A percentile compares a stretch with the other conserved stretches of the same genome.
phyloP scores from a whole-genome alignment of 768 basidiomycete genomes.

The Steccherinum ochraceum region DNA sequence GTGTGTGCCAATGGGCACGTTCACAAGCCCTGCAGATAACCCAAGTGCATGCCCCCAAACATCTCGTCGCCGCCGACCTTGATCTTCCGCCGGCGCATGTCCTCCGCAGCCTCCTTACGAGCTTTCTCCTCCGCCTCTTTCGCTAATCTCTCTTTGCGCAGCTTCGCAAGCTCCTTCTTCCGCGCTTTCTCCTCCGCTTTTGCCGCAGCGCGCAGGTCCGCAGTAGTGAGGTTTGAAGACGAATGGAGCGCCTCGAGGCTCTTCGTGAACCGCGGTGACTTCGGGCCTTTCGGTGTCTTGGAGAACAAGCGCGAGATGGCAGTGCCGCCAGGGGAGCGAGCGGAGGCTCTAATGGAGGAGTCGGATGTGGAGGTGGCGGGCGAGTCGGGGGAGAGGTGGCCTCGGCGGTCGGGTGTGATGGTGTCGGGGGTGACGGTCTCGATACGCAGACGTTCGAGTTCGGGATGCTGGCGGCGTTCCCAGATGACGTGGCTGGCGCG shows the following conservation, averaged over 20 bases:
- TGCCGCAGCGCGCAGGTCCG: background rate
- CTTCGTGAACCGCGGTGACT: constrained; percentile 1
- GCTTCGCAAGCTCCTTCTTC: constrained; percentile 35
- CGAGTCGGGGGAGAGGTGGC: background rate
- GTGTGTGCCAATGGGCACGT: too few species aligned
- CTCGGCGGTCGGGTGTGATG: background rate
- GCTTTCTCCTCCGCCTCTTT: constrained; percentile 34
- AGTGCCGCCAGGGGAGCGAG: background rate
- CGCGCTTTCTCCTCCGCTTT: constrained; percentile 34
- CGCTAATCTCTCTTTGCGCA: constrained; percentile 37
- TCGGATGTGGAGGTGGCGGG: background rate
- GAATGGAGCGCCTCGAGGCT: background rate
- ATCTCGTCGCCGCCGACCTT: background rate
- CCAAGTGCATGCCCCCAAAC: background rate
- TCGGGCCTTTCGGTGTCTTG: background rate
- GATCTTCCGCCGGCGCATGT: background rate
- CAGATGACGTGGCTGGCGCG: background rate
- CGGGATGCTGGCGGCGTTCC: background rate
- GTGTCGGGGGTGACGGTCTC: background rate
- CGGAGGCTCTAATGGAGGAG: background rate
- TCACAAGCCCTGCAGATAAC: background rate
- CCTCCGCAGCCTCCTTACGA: constrained; percentile 21
- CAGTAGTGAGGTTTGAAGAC: constrained; percentile 1
- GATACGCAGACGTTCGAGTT: background rate
- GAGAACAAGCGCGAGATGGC: constrained; percentile 3